These are phyloP conservation scores for Ogataea naganishii DNA, from an alignment of 805 yeast species.

Conservation along the genomic window DNA sequence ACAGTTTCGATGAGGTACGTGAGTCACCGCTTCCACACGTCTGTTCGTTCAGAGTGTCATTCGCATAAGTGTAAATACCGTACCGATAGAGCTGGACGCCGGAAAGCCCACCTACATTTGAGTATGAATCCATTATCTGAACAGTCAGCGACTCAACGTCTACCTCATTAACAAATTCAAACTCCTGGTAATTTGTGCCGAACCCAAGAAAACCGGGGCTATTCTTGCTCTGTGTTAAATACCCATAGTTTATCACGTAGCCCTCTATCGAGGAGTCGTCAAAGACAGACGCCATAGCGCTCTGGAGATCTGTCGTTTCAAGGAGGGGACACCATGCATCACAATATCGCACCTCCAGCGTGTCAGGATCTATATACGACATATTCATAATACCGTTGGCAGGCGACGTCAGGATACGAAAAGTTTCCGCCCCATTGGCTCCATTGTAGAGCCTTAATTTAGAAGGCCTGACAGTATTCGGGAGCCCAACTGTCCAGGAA, in stretches of 20 bases:
- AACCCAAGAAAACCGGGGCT: slow-evolving; percentile 20
- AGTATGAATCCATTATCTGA: slow-evolving; percentile 60
- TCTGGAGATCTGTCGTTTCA: slow-evolving; percentile 26
- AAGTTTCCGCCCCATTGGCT: slow-evolving; percentile 41
- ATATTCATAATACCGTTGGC: slow-evolving; percentile 87
- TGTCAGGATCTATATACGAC: slow-evolving; percentile 69
- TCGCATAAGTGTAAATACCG: slow-evolving; percentile 60
- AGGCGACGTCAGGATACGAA: slow-evolving; percentile 71
- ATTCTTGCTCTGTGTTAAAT: too few relatives aligned
- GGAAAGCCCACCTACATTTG: slow-evolving; percentile 54
- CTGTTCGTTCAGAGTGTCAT: slow-evolving; percentile 61
- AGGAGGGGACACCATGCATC: slow-evolving; percentile 86
- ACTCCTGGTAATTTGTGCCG: slow-evolving; percentile 61
- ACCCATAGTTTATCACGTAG: not conserved
- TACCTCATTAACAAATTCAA: slow-evolving; percentile 65
- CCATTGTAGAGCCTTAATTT: slow-evolving; percentile 61
- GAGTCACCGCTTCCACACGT: slow-evolving; percentile 51
- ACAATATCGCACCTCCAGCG: slow-evolving; percentile 53
- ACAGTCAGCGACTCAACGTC: slow-evolving; percentile 54
- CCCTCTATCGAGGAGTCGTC: slow-evolving; percentile 11
- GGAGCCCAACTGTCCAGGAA: slow-evolving; percentile 54
- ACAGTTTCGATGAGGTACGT: not conserved
- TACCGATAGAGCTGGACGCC: slow-evolving; percentile 68
- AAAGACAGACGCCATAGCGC: slow-evolving; percentile 18
- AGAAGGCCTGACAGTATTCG: slow-evolving; percentile 53